Percentiles rank a stretch among this genome's conserved stretches.
These are phyloP conservation scores for Escovopsis weberi DNA, from an alignment of 2,329 filamentous ascomycete genomes.

Conservation along the genomic window DNA sequence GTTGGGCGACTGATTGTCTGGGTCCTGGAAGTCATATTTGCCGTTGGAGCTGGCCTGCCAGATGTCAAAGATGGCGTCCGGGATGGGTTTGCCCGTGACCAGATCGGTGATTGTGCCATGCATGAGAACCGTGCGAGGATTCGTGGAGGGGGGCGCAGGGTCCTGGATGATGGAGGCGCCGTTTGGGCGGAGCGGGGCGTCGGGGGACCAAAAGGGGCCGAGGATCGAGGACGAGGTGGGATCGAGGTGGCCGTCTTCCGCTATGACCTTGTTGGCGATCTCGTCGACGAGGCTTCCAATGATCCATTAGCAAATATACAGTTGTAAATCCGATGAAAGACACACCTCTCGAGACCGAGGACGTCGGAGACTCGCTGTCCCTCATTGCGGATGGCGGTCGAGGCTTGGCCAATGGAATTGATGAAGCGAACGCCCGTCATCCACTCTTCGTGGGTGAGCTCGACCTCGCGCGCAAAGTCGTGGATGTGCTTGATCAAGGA, in stretches of 20 bases:
- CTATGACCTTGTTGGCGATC: constrained; percentile 49
- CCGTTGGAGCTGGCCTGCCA: constrained; percentile 67
- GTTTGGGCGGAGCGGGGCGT: constrained; percentile 56
- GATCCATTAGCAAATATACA: neutral
- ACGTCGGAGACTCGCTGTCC: constrained; percentile 59
- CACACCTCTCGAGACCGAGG: constrained; percentile 57
- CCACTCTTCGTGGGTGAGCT: constrained; percentile 67
- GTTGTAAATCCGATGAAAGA: neutral
- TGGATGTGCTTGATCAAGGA: constrained; percentile 58
- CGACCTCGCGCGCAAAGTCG: constrained; percentile 64
- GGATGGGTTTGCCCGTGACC: constrained; percentile 50
- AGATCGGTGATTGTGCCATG: constrained; percentile 54
- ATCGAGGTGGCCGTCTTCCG: constrained; percentile 42
- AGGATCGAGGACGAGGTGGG: constrained; percentile 66
- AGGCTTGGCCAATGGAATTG: constrained; percentile 59
- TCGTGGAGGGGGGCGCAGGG: constrained; percentile 24
- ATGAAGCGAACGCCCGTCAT: constrained; percentile 59
- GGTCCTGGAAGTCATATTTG: constrained; percentile 65
- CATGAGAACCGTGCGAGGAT: constrained; percentile 49
- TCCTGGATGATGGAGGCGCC: constrained; percentile 54
- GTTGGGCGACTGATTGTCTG: constrained; percentile 54
- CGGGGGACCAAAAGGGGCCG: constrained; percentile 64
- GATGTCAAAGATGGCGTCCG: constrained; percentile 57
- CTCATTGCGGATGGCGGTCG: constrained; percentile 56
- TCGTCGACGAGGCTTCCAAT: constrained; percentile 38